A percentile compares a stretch with the other conserved stretches of the same genome.
phyloP scores from a whole-genome alignment of 345 rosid genomes.

The Passiflora organensis region DNA sequence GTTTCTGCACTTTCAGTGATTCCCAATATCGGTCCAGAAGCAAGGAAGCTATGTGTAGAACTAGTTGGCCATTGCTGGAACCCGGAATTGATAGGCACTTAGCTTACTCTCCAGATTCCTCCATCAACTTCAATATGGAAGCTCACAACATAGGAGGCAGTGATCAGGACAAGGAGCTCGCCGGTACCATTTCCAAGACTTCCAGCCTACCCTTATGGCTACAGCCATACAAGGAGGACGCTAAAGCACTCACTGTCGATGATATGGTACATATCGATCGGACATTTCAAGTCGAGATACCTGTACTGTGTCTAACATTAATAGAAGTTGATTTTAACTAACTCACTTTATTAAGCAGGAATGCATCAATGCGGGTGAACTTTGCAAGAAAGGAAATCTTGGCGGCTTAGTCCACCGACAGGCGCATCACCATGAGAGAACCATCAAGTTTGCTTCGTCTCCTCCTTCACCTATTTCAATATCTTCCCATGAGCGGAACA shows the following conservation, averaged over 20 bases:
- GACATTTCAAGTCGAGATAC: neutral
- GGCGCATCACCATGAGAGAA: constrained; percentile 19
- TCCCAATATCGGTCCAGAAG: constrained; percentile 23
- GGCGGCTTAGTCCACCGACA: constrained; percentile 24
- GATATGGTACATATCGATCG: constrained; percentile 28
- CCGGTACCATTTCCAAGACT: constrained; percentile 16
- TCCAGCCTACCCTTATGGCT: constrained; percentile 85
- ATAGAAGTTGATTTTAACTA: neutral
- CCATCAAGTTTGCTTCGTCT: constrained; percentile 37
- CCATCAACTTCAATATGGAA: constrained; percentile 44
- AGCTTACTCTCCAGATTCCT: constrained; percentile 40
- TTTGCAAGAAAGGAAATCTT: constrained; percentile 43
- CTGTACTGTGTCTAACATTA: neutral
- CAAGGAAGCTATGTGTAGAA: constrained; percentile 22
- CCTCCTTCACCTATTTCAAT: constrained; percentile 39
- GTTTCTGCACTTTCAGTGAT: constrained; percentile 29
- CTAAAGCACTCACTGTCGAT: constrained; percentile 14
- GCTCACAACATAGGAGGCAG: constrained; percentile 24
- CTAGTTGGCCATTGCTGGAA: constrained; percentile 32
- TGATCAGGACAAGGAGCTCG: constrained; percentile 16
- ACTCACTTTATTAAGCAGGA: constrained; percentile 15
- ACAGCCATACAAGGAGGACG: constrained; percentile 57
- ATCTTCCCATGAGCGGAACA: constrained; percentile 31
- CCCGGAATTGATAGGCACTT: constrained; percentile 22
- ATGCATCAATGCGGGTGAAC: constrained; percentile 22